Percentiles rank a stretch among this genome's conserved stretches.
These are phyloP conservation scores for Cadophora gregata DNA, from an alignment of 2,329 filamentous ascomycete species.

Conservation along the genomic window DNA sequence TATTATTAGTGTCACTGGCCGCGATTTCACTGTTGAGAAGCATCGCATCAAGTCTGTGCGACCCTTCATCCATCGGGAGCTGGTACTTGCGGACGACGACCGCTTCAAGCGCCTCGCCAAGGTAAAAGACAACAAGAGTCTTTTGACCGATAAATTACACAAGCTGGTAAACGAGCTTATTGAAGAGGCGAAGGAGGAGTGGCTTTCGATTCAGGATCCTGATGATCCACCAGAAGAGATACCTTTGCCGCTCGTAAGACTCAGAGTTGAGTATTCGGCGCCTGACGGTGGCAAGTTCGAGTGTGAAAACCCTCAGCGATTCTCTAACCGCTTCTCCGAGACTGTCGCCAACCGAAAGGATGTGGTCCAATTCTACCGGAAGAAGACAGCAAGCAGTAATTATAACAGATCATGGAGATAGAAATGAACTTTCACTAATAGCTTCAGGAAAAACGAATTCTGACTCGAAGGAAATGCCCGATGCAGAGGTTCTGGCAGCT, in stretches of 20 bases:
- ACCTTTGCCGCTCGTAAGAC: constrained; percentile 82
- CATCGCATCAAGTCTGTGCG: constrained; percentile 87
- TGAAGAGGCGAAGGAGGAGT: constrained; percentile 79
- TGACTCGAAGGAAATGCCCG: constrained; percentile 60
- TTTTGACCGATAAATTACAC: constrained; percentile 79
- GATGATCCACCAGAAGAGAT: constrained; percentile 64
- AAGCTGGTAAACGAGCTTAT: constrained; percentile 86
- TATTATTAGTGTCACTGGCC: constrained; percentile 82
- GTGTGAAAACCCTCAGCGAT: constrained; percentile 92
- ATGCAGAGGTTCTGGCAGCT: constrained; percentile 67
- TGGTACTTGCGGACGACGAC: constrained; percentile 76
- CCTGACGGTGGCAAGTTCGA: constrained; percentile 87
- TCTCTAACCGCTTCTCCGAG: constrained; percentile 90
- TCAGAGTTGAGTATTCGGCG: constrained; percentile 89
- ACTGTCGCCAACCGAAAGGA: constrained; percentile 94
- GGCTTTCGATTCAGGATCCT: constrained; percentile 77
- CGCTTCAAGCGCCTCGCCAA: constrained; percentile 79
- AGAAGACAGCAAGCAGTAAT: constrained; percentile 69
- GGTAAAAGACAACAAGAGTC: constrained; percentile 81
- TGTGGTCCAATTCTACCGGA: constrained; percentile 90
- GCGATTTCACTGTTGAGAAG: constrained; percentile 79
- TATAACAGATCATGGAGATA: constrained; percentile 23
- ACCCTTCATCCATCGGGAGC: constrained; percentile 86
- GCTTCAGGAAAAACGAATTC: constrained; percentile 50
- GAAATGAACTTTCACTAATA: constrained; percentile 26